Conservation (phyloP, 768 basidiomycete species). For the Auriscalpium orientale region DNA sequence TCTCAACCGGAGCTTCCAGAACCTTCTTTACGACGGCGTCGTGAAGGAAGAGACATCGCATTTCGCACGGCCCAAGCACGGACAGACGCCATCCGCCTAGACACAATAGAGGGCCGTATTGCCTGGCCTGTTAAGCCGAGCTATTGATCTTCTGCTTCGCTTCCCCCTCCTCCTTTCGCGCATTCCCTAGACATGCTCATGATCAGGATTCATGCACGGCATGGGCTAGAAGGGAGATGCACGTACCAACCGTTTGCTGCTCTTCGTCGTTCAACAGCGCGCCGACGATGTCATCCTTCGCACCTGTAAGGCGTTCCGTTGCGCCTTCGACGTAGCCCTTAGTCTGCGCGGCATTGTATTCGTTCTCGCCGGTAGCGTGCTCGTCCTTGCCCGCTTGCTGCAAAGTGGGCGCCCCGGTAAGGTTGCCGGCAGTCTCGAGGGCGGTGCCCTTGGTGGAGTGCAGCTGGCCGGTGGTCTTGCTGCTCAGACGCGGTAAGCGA, state of each 20-base stretch:
- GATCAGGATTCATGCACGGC: conserved; percentile 10
- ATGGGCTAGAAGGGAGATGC: not conserved
- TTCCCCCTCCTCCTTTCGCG: conserved; percentile 40
- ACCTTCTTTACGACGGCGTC: no score
- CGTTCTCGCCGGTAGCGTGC: conserved; percentile 44
- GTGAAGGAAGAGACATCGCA: no score
- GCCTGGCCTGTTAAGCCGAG: not conserved
- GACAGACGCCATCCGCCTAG: no score
- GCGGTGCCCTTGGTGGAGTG: conserved; percentile 23
- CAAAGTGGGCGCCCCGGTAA: conserved; percentile 40
- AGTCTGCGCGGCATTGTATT: conserved; percentile 42
- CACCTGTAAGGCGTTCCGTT: conserved; percentile 36
- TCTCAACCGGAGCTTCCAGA: no score
- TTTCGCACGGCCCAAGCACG: no score
- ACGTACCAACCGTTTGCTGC: conserved; percentile 36
- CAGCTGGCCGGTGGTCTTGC: conserved; percentile 24
- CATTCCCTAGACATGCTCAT: conserved; percentile 31
- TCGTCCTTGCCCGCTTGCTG: conserved; percentile 42
- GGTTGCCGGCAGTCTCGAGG: conserved; percentile 33
- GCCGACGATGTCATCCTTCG: conserved; percentile 43
- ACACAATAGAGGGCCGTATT: no score
- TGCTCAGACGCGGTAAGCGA: not conserved
- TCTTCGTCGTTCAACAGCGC: conserved; percentile 42
- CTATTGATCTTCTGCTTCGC: conserved; percentile 42
- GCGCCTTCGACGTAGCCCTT: conserved; percentile 45